Percentiles rank a stretch among this genome's conserved stretches.
These are phyloP conservation scores for Aspergillus versicolor DNA, from an alignment of 2,329 filamentous ascomycete genomes.

Conservation along the genomic window DNA sequence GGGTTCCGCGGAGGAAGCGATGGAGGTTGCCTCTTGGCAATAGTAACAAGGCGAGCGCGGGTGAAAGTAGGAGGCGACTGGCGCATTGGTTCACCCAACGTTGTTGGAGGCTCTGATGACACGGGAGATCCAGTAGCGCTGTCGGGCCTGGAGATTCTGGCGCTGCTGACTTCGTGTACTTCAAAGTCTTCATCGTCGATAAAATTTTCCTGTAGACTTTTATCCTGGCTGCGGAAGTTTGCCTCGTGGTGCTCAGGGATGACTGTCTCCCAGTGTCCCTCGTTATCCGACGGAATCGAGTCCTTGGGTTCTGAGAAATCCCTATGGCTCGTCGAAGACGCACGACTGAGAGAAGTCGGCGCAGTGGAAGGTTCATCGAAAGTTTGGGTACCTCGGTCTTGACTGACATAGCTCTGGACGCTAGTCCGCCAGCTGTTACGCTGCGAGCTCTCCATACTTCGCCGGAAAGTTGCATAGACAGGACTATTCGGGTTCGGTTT, in stretches of 20 bases:
- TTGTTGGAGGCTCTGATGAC: constrained; percentile 44
- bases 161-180: constrained; percentile 49
- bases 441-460: constrained; percentile 66
- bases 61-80: constrained; percentile 65
- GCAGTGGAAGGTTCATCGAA: constrained; percentile 48
- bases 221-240: constrained; percentile 6
- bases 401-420: constrained; percentile 60
- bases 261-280: constrained; percentile 28
- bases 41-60: constrained; percentile 78
- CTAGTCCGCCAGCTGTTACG: constrained; percentile 67
- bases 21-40: constrained; percentile 74
- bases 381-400: constrained; percentile 68
- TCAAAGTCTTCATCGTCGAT: constrained; percentile 31
- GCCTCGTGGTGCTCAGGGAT: constrained; percentile 22
- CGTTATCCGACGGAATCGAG: constrained; percentile 24
- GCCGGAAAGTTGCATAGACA: constrained; percentile 58
- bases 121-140: constrained; percentile 34
- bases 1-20: constrained; percentile 76
- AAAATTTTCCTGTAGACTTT: constrained; percentile 15
- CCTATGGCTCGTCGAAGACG: constrained; percentile 33
- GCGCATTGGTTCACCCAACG: constrained; percentile 58
- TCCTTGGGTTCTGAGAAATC: constrained; percentile 20
- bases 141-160: constrained; percentile 52
- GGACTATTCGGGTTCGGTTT: constrained; percentile 75
- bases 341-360: constrained; percentile 33